Evolutionary conservation across 2,329 filamentous ascomycete genomes (phyloP).

Genomic region (Gliomastix tumulicola): DNA sequence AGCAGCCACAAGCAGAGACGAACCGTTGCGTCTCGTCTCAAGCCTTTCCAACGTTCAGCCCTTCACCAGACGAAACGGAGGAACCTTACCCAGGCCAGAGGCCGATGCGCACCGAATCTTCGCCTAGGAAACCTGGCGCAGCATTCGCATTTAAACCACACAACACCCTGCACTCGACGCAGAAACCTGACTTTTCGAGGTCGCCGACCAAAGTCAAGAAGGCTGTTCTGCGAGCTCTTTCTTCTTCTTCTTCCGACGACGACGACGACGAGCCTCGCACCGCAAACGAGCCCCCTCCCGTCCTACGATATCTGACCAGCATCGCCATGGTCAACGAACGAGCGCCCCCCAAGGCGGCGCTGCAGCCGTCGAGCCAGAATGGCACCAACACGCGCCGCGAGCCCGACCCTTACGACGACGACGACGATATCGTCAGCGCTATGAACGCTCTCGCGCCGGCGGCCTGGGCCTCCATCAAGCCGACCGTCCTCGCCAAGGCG

Average conservation of each 20-base stretch:
- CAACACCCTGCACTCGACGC: slow-evolving; percentile 7
- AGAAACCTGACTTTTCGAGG: slow-evolving; percentile 6
- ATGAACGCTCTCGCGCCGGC: slow-evolving; percentile 14
- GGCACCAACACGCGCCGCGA: slow-evolving; percentile 13
- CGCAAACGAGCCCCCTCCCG: slow-evolving; percentile 5
- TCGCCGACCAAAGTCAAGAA: slow-evolving; percentile 1
- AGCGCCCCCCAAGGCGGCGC: slow-evolving; percentile 35
- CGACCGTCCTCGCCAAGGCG: slow-evolving; percentile 12
- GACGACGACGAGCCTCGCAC: too few relatives aligned
- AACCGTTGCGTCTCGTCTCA: too few relatives aligned
- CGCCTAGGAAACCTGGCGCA: slow-evolving; percentile 4
- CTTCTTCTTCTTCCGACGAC: too few relatives aligned
- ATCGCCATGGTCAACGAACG: slow-evolving; percentile 42
- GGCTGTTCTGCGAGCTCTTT: background rate
- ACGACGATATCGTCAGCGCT: slow-evolving; percentile 21
- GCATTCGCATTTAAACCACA: slow-evolving; percentile 6
- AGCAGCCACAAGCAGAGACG: too few relatives aligned
- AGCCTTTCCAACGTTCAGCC: too few relatives aligned
- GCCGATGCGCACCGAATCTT: too few relatives aligned
- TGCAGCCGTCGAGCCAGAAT: slow-evolving; percentile 23
- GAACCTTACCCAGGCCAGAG: too few relatives aligned
- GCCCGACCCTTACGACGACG: slow-evolving; percentile 21
- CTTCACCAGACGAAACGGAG: too few relatives aligned
- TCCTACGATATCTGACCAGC: too few relatives aligned
- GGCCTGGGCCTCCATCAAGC: background rate